phyloP scores from a whole-genome alignment of 2,329 filamentous ascomycete genomes.

The Orbilia ellipsospora region DNA sequence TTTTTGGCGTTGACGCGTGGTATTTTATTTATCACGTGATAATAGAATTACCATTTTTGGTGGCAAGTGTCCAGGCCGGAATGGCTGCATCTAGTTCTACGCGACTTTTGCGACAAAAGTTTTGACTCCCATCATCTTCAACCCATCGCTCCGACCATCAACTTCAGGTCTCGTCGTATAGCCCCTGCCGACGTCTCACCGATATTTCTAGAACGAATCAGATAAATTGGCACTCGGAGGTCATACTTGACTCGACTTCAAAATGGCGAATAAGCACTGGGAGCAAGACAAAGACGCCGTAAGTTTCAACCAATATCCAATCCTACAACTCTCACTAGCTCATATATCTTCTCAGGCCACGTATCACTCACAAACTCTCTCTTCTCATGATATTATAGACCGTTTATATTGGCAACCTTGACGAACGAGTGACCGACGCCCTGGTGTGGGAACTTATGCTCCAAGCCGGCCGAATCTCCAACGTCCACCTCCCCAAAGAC shows the following conservation, averaged over 20 bases:
- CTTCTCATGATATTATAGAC: constrained; percentile 65
- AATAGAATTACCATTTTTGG: neutral
- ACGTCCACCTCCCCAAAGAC: constrained; percentile 98
- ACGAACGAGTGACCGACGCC: constrained; percentile 91
- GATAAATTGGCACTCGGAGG: neutral
- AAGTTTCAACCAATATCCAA: constrained; percentile 14
- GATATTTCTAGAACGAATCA: neutral
- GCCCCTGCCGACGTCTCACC: neutral
- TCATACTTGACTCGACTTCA: neutral
- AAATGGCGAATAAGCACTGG: constrained; percentile 70
- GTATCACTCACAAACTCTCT: constrained; percentile 70
- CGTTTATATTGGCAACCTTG: constrained; percentile 97
- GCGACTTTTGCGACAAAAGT: constrained; percentile 18
- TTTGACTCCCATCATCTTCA: constrained; percentile 1
- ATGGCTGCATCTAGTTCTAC: constrained; percentile 15
- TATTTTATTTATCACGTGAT: constrained; percentile 16
- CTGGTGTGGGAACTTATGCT: constrained; percentile 98
- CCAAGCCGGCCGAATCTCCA: constrained; percentile 95
- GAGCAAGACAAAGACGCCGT: constrained; percentile 63
- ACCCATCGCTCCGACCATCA: neutral
- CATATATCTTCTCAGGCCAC: constrained; percentile 15
- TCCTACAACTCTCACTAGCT: constrained; percentile 27
- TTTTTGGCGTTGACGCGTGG: constrained; percentile 49
- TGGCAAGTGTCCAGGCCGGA: neutral
- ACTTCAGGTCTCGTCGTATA: neutral